phyloP scores from a whole-genome alignment of 164 flowering plant species.

The Santalum album region DNA sequence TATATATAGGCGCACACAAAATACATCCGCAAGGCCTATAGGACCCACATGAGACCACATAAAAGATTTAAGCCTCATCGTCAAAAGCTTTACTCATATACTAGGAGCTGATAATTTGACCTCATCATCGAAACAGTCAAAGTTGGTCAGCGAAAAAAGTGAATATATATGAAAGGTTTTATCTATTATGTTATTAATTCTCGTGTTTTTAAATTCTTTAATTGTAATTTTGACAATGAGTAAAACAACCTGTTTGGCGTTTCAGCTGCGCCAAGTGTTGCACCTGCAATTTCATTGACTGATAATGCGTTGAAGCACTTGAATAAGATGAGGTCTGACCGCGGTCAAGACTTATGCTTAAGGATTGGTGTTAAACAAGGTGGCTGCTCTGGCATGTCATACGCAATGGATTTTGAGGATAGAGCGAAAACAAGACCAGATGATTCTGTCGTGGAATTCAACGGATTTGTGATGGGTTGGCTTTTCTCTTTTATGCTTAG shows the following conservation, averaged over 20 bases:
- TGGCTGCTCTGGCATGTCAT: constrained; percentile 99
- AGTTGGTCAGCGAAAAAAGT: too few relatives aligned
- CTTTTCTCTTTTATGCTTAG: neutral
- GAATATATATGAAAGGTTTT: too few relatives aligned
- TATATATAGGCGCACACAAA: too few relatives aligned
- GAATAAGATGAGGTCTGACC: constrained; percentile 74
- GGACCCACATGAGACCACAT: too few relatives aligned
- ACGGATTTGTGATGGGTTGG: constrained; percentile 85
- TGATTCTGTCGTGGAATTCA: constrained; percentile 77
- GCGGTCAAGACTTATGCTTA: constrained; percentile 70
- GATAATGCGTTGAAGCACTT: constrained; percentile 81
- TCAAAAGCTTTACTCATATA: too few relatives aligned
- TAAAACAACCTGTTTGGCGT: constrained; percentile 8
- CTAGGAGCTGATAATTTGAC: too few relatives aligned
- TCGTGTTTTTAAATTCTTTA: too few relatives aligned
- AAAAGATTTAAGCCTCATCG: too few relatives aligned
- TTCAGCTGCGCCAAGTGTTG: constrained; percentile 45
- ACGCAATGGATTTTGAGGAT: constrained; percentile 90
- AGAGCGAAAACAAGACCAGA: constrained; percentile 71
- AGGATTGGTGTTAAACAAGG: constrained; percentile 98
- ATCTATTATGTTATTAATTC: too few relatives aligned
- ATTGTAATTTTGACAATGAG: neutral
- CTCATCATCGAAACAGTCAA: too few relatives aligned
- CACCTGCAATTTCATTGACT: constrained; percentile 76
- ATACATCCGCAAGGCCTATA: too few relatives aligned